A percentile compares a stretch with the other conserved stretches of the same genome.
Evolutionary conservation across 352 stramenopile species (phyloP).

Genomic region (Phytophthora fragariae): DNA sequence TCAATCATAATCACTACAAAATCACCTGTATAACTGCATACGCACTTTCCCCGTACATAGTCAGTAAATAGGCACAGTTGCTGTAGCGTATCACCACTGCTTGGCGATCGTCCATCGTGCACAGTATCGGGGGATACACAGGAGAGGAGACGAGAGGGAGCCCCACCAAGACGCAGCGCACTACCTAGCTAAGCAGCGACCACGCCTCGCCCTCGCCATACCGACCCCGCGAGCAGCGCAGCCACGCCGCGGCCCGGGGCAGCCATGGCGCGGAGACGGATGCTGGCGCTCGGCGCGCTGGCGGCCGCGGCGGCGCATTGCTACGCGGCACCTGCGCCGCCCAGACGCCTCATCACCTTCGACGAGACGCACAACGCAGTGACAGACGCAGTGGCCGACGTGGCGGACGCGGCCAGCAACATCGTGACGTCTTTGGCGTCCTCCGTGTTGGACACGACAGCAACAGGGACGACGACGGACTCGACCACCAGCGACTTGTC

Average conservation of each 20-base stretch:
- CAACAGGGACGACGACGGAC: not conserved
- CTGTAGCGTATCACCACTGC: not conserved
- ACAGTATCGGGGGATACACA: constrained; percentile 2
- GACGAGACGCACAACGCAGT: constrained; percentile 26
- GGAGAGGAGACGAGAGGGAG: not conserved
- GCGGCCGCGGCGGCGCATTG: constrained; percentile 16
- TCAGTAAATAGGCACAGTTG: constrained; percentile 20
- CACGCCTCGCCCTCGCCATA: constrained; percentile 19
- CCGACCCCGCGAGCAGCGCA: not conserved
- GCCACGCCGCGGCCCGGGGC: constrained; percentile 13
- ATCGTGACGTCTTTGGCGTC: constrained; percentile 18
- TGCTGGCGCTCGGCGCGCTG: constrained; percentile 29
- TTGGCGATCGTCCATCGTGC: not conserved
- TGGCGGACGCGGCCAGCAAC: constrained; percentile 18
- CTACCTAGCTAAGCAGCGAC: not conserved
- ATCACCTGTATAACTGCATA: not conserved
- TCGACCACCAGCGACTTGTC: not conserved
- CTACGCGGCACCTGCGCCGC: constrained; percentile 19
- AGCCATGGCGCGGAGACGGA: constrained; percentile 34
- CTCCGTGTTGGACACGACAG: constrained; percentile 19
- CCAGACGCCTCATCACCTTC: constrained; percentile 31
- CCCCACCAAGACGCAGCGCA: constrained; percentile 15
- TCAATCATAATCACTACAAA: not conserved
- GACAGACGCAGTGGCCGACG: constrained; percentile 5
- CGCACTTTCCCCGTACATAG: constrained; percentile 1